Base-by-base conservation (phyloP, 768 basidiomycete species). In the Mycena chlorophos region DNA sequence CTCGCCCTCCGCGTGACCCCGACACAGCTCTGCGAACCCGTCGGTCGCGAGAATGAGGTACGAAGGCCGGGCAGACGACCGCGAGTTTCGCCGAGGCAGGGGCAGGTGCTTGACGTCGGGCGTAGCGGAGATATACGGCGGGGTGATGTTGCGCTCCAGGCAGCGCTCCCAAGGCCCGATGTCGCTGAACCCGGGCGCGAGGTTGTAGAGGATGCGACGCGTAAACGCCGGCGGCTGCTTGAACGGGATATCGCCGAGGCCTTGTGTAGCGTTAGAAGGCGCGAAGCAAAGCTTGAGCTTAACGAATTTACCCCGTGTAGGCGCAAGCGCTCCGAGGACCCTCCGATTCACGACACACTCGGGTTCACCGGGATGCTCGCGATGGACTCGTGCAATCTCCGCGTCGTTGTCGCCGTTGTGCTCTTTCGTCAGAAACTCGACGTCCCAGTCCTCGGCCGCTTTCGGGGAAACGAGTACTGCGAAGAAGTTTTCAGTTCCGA, bases 291-390 rank as follows among this genome's bases (percentile, higher is more conserved):
- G 57, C n/a, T n/a, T n/a, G n/a, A n/a, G n/a, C n/a, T n/a, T n/a
- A n/a, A 34, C 51, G 49, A 46, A 78, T 83, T 64, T 66, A 89
- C 89, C 87, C 71, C 89, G 79, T 63, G 86, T 87, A 50, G 88
- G 88, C 3, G 88, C 87, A 26, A 91, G 80, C 53, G 87, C 87
- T 52, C 89, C 89, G 49, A 91, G 82, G 48, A 91, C 84, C 48
- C 89, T 78, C 60, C 77, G 74, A 57, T 88, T 82, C 45, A 83
- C 63, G 39, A 89, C 75, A 59, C 85, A 88, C 58, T 86, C 87
- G 16, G 81, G 72, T 69, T 91, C 89, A 43, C 77, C 81, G 39
- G 88, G 86, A 65, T 91, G 89, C 58, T 85, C 84, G 30, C 67
- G 67, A 51, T 70, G 73, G 45, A 91, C 80, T 40, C 89, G 83